Evolutionary conservation across 2,329 filamentous ascomycete species (phyloP).

Genomic region (Ceratocystis variospora): DNA sequence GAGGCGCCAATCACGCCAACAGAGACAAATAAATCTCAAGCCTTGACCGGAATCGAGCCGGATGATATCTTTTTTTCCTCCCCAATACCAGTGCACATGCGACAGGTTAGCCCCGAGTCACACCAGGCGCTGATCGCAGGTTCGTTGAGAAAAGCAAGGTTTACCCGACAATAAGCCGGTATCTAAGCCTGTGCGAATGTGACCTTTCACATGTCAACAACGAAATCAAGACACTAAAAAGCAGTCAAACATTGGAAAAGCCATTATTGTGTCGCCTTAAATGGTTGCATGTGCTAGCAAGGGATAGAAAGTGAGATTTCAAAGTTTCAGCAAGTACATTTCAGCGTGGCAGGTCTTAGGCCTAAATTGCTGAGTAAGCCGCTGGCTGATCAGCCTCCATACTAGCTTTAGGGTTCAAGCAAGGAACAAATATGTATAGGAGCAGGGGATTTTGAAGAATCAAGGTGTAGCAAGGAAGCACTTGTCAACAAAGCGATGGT

Average conservation of each 20-base stretch:
- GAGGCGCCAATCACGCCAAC: not conserved
- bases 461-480: not conserved
- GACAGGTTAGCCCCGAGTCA: not conserved
- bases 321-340: too few relatives aligned
- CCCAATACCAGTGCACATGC: not conserved
- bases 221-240: not conserved
- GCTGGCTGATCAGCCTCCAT: not conserved
- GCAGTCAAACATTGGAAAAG: not conserved
- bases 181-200: not conserved
- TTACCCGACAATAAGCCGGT: not conserved
- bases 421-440: not conserved
- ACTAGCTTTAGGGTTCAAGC: not conserved
- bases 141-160: not conserved
- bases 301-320: not conserved
- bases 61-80: not conserved
- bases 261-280: not conserved
- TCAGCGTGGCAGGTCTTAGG: too few relatives aligned
- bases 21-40: not conserved
- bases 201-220: not conserved
- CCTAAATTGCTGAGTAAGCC: not conserved
- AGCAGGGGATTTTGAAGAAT: slow-evolving; percentile 7
- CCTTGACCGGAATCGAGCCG: too few relatives aligned
- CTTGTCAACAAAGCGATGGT: not conserved
- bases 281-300: not conserved
- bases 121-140: not conserved